Conservation (phyloP, 371 early-diverging fungal genomes). For the Mortierella sp. region DNA sequence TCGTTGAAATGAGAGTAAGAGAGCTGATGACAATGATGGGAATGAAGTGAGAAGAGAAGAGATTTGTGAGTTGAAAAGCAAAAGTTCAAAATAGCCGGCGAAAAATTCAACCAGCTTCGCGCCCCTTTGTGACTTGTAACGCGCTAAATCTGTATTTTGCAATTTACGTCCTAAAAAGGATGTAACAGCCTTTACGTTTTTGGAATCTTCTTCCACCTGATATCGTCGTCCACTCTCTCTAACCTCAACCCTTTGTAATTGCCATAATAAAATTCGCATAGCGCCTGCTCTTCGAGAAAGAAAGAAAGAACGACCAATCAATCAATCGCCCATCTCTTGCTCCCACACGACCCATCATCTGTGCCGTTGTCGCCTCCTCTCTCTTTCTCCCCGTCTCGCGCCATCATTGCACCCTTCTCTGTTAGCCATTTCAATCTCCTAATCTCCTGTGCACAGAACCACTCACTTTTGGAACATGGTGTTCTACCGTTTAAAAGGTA, state of each 20-base stretch:
- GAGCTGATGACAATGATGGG: no score
- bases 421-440: background rate
- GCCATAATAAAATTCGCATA: no score
- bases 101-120: no score
- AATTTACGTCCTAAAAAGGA: no score
- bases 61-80: no score
- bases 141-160: no score
- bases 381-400: background rate
- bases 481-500: constrained; percentile 58
- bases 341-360: constrained; percentile 4
- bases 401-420: background rate
- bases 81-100: no score
- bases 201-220: no score
- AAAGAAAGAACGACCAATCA: background rate
- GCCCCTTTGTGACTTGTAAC: no score
- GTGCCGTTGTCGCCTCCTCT: background rate
- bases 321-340: constrained; percentile 9
- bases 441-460: background rate
- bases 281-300: background rate
- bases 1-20: background rate
- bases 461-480: constrained; percentile 38
- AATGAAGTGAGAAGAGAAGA: background rate
- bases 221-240: no score
- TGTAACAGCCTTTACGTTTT: no score
- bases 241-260: background rate